Evolutionary conservation across 345 rosid species (phyloP).

Genomic region (Mangifera indica): DNA sequence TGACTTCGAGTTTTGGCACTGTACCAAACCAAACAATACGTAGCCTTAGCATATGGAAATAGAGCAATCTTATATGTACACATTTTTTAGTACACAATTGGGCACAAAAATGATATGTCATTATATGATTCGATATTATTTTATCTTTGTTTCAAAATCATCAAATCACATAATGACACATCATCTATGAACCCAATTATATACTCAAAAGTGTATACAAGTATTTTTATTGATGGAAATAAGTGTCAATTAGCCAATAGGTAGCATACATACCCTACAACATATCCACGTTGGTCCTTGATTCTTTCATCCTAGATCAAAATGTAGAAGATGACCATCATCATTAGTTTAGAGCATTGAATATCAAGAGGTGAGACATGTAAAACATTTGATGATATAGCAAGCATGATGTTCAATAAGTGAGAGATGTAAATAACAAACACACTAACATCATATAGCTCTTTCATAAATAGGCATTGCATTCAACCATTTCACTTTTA

Average conservation of each 20-base stretch:
- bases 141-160: no score
- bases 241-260: not conserved
- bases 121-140: no score
- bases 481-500: not conserved
- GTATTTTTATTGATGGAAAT: no score
- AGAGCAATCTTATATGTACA: no score
- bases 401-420: not conserved
- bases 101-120: no score
- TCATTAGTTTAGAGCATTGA: not conserved
- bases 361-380: not conserved
- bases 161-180: no score
- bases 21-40: slow-evolving; percentile 24
- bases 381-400: not conserved
- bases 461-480: not conserved
- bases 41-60: not conserved
- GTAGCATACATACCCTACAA: slow-evolving; percentile 62
- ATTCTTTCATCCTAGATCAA: slow-evolving; percentile 46
- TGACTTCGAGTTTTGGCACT: slow-evolving; percentile 88
- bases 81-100: no score
- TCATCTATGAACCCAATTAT: no score
- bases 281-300: slow-evolving; percentile 41
- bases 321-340: slow-evolving; percentile 10
- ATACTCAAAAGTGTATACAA: no score
- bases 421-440: not conserved
- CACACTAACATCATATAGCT: not conserved